phyloP scores from a whole-genome alignment of 768 basidiomycete genomes.

The Agaricus bisporus region DNA sequence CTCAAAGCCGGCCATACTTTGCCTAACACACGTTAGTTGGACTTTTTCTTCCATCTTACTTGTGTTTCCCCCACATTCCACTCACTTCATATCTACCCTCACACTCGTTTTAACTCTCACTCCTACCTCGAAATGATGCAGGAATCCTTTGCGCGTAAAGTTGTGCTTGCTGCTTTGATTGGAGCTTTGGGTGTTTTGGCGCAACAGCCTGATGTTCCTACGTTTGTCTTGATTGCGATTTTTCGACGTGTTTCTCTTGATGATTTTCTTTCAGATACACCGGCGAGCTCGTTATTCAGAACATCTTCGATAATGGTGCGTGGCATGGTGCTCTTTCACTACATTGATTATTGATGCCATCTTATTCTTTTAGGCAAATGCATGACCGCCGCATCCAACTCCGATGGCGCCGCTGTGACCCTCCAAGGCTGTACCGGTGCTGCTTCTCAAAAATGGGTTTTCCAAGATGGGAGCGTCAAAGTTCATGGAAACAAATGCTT shows the following conservation, averaged over 20 bases:
- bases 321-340: background rate
- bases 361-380: conserved; percentile 35
- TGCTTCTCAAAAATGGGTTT: conserved; percentile 43
- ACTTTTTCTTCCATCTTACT: background rate
- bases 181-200: conserved; percentile 6
- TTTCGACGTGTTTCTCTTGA: background rate
- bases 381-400: conserved; percentile 43
- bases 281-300: conserved; percentile 38
- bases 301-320: conserved; percentile 35
- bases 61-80: background rate
- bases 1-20: background rate
- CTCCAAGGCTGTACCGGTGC: conserved; percentile 40
- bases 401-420: conserved; percentile 41
- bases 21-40: background rate
- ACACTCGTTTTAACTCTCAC: conserved; percentile 1
- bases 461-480: conserved; percentile 33
- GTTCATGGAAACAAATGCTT: conserved; percentile 44
- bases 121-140: background rate
- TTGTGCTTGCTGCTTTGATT: background rate
- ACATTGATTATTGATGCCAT: background rate
- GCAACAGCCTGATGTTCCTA: background rate
- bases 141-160: background rate
- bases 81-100: background rate
- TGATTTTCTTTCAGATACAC: conserved; percentile 23
- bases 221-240: background rate